Base-by-base conservation (phyloP, 140 eudicot species). In the Cichorium intybus region DNA sequence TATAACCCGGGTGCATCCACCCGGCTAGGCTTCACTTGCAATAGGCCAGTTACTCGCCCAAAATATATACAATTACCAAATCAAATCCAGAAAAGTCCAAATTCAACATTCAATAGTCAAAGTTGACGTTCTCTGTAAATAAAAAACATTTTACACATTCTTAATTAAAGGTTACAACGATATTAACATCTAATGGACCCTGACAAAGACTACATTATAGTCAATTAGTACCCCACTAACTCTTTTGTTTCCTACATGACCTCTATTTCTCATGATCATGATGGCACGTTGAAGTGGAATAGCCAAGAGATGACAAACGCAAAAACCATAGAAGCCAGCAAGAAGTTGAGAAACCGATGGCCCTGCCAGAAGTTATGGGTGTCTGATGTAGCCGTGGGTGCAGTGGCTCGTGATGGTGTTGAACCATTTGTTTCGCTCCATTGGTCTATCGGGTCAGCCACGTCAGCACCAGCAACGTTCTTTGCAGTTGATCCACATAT, bases 261-360 rank as follows among this genome's bases (percentile, higher is more conserved):
- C 37, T 55, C 20, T 12, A 26, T 26, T 15, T n/a, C 48, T 29
- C 11, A 18, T 34, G 5, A 37, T 80, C 80, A 81, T 4, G 91
- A 76, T 11, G 84, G 96, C 8, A 88, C 83, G 16, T 90, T 81
- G 71, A 86, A 90, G 78, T 90, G 95, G 24, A 86, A 90, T 14
- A 62, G 53, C 95, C 91, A 87, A 18, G 96, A 88, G 60, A 88
- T 80, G 64, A 88, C 96, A 70, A 90, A 90, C 10, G 97, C 97
- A 27, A 90, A 90, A 12, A 90, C 95, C 93, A 84, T 84, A 45
- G 89, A 84, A 27, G 93, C 97, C 28, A 90, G 55, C 77, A 90
- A 79, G 77, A 90, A 81, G 72, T 90, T 90, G 17, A 90, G 85
- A 62, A 90, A 90, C 29, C 93, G 76, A 71, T 86, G 92, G 5